Evolutionary conservation across 345 rosid species (phyloP).

Genomic region (Euphorbia tirucalli): DNA sequence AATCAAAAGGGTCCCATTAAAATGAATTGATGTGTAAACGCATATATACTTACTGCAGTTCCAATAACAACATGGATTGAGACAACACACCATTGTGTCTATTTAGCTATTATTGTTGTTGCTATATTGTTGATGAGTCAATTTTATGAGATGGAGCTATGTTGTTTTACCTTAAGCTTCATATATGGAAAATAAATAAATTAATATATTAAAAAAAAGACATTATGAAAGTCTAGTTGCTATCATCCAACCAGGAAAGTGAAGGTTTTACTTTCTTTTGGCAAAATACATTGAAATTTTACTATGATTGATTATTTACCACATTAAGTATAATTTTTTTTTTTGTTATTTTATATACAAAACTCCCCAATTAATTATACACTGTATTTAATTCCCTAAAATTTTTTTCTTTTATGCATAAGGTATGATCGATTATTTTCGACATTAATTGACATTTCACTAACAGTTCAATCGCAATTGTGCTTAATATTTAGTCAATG

Average conservation of each 20-base stretch:
- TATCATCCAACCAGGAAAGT: neutral
- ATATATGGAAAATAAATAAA: neutral
- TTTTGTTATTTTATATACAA: too few relatives aligned
- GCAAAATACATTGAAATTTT: too few relatives aligned
- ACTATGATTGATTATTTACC: too few relatives aligned
- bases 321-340: too few relatives aligned
- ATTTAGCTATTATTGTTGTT: neutral
- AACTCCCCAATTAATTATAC: too few relatives aligned
- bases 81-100: neutral
- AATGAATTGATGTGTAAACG: neutral
- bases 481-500: too few relatives aligned
- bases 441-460: too few relatives aligned
- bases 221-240: neutral
- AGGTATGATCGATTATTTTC: too few relatives aligned
- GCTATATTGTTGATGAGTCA: neutral
- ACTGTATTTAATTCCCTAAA: too few relatives aligned
- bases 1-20: conserved; percentile 1
- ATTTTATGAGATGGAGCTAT: neutral
- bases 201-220: neutral
- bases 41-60: neutral
- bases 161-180: too few relatives aligned
- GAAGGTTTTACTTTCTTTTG: neutral
- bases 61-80: neutral
- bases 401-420: too few relatives aligned
- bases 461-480: too few relatives aligned